Conservation (phyloP, 108 stramenopile genomes). For the Nitzschia sp. region DNA sequence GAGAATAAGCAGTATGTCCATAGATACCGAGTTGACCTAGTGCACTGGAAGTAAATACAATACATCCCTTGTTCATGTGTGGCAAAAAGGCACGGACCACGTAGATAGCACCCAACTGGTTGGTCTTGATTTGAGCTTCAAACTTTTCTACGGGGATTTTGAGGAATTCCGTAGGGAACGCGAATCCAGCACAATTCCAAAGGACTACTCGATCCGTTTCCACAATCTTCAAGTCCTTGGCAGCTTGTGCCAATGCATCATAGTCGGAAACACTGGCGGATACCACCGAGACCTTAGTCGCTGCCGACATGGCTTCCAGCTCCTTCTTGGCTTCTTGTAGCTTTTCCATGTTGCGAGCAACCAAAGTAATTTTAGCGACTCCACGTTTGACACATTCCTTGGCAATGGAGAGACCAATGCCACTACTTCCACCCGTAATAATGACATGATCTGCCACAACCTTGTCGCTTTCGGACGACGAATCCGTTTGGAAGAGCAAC, state of each 20-base stretch:
- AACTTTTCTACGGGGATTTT: slow-evolving; percentile 52
- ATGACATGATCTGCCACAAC: slow-evolving; percentile 53
- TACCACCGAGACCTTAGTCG: slow-evolving; percentile 31
- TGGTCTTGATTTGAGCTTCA: slow-evolving; percentile 56
- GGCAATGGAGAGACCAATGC: slow-evolving; percentile 83
- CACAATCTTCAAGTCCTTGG: slow-evolving; percentile 35
- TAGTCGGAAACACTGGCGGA: slow-evolving; percentile 70
- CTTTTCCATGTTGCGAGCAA: slow-evolving; percentile 64
- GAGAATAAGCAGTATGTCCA: slow-evolving; percentile 82
- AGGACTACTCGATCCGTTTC: slow-evolving; percentile 43
- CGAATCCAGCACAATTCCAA: slow-evolving; percentile 79
- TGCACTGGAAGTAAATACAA: slow-evolving; percentile 72
- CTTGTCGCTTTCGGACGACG: not conserved
- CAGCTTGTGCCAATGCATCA: slow-evolving; percentile 40
- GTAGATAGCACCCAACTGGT: slow-evolving; percentile 79
- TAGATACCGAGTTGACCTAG: slow-evolving; percentile 80
- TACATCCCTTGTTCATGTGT: slow-evolving; percentile 53
- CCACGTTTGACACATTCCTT: slow-evolving; percentile 55
- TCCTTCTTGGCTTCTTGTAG: slow-evolving; percentile 61
- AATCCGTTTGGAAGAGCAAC: slow-evolving; percentile 43
- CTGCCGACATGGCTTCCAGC: slow-evolving; percentile 23
- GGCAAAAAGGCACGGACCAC: slow-evolving; percentile 76
- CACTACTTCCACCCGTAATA: slow-evolving; percentile 81
- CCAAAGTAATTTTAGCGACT: slow-evolving; percentile 59
- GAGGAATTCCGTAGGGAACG: slow-evolving; percentile 59